Conservation (phyloP, 345 rosid species). For the Excoecaria agallocha region DNA sequence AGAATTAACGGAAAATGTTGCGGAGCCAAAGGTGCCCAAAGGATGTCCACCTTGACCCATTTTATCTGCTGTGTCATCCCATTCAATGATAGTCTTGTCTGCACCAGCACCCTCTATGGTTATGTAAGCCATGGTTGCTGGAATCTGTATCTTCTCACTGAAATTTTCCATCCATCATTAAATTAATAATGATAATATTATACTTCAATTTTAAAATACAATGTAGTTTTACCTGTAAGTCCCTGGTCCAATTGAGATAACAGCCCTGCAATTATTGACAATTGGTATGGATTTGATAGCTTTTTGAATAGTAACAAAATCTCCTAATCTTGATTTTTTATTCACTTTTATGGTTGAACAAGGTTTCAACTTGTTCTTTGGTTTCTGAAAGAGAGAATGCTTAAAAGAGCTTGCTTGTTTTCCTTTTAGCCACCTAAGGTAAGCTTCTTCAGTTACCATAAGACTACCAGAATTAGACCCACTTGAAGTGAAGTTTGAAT, state of each 20-base stretch:
- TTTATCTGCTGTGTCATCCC: slow-evolving; percentile 96
- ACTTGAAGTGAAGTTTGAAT: not conserved
- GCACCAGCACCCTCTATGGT: slow-evolving; percentile 94
- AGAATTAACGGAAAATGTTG: slow-evolving; percentile 87
- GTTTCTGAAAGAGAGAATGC: slow-evolving; percentile 25
- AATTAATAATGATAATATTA: too few relatives aligned
- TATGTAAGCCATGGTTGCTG: slow-evolving; percentile 73
- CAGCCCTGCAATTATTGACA: slow-evolving; percentile 39
- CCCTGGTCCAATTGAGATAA: slow-evolving; percentile 36
- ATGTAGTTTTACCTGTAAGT: slow-evolving; percentile 29
- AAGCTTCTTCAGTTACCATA: slow-evolving; percentile 25
- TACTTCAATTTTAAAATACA: not conserved
- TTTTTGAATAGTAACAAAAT: slow-evolving; percentile 28
- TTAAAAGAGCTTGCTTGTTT: slow-evolving; percentile 24
- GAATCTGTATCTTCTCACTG: slow-evolving; percentile 86
- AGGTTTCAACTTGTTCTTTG: slow-evolving; percentile 33
- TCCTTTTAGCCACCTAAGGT: slow-evolving; percentile 31
- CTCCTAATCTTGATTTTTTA: slow-evolving; percentile 19
- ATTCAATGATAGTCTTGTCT: slow-evolving; percentile 74
- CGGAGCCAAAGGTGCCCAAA: slow-evolving; percentile 76
- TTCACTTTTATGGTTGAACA: slow-evolving; percentile 34
- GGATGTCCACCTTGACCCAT: slow-evolving; percentile 67
- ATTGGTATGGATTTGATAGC: slow-evolving; percentile 37
- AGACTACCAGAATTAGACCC: slow-evolving; percentile 22
- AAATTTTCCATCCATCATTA: too few relatives aligned